These are phyloP conservation scores for Cordyceps tenuipes DNA, from an alignment of 2,329 filamentous ascomycete genomes.

Conservation along the genomic window DNA sequence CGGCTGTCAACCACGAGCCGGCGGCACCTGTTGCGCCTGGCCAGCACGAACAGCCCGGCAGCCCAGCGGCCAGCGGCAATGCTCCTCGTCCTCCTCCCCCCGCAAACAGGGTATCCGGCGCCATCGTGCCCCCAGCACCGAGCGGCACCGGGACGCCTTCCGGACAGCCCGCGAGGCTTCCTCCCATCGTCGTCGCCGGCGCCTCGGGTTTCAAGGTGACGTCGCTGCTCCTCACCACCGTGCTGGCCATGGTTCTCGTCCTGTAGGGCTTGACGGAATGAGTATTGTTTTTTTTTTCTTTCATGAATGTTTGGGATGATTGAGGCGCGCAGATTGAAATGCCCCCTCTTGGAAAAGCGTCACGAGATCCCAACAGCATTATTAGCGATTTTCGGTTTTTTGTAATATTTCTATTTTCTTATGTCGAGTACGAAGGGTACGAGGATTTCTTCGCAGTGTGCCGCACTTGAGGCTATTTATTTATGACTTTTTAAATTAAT, in stretches of 20 bases:
- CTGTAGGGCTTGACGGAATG: background rate
- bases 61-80: no score
- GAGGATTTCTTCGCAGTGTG: background rate
- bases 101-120: background rate
- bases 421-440: background rate
- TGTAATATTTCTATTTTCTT: background rate
- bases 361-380: background rate
- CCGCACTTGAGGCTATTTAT: background rate
- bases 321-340: background rate
- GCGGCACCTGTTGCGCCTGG: no score
- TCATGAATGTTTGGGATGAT: background rate
- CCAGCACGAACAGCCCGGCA: no score
- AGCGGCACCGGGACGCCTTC: background rate
- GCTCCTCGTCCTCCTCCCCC: no score
- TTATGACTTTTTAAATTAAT: background rate
- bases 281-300: background rate
- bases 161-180: background rate
- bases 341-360: background rate
- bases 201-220: background rate
- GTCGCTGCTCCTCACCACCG: background rate
- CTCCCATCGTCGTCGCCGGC: background rate
- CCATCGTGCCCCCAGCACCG: background rate
- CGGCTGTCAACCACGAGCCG: no score
- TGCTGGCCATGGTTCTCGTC: slow-evolving; percentile 11
- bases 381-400: slow-evolving; percentile 2